A percentile compares a stretch with the other conserved stretches of the same genome.
These are phyloP conservation scores for Colletotrichum sp. DNA, from an alignment of 2,329 filamentous ascomycete genomes.

Conservation along the genomic window DNA sequence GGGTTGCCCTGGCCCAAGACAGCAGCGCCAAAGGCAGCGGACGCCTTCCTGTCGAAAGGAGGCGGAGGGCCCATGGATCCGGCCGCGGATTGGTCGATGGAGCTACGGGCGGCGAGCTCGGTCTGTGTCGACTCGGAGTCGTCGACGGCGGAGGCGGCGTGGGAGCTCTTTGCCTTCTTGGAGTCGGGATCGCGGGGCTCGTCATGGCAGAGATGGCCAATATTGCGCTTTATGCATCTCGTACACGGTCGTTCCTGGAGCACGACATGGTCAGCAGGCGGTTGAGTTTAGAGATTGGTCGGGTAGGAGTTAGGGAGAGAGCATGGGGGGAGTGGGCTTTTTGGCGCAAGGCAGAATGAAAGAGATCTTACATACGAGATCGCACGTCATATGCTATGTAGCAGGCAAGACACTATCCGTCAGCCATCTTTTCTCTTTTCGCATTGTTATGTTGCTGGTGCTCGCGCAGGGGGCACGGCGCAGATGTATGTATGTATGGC, in stretches of 20 bases:
- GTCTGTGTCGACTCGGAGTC: conserved; percentile 61
- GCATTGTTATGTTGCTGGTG: background rate
- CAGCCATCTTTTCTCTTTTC: conserved; percentile 40
- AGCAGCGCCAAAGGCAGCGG: conserved; percentile 20
- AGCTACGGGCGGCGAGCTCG: conserved; percentile 52
- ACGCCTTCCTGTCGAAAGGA: conserved; percentile 38
- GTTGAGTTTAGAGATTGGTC: background rate
- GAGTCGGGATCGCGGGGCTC: conserved; percentile 85
- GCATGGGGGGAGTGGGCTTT: background rate
- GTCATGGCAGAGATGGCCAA: conserved; percentile 97
- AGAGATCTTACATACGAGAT: conserved; percentile 70
- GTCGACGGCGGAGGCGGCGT: conserved; percentile 60
- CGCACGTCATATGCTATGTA: conserved; percentile 87
- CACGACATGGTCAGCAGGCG: conserved; percentile 32
- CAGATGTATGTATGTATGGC: background rate
- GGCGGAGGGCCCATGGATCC: conserved; percentile 61
- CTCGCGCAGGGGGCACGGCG: background rate
- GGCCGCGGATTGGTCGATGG: conserved; percentile 54
- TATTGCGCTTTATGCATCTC: conserved; percentile 97
- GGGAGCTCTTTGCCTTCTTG: conserved; percentile 78
- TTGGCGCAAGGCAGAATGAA: background rate
- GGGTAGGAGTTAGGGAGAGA: background rate
- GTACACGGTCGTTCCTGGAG: conserved; percentile 91
- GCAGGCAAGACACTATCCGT: conserved; percentile 42
- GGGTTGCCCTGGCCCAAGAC: conserved; percentile 54